phyloP scores from a whole-genome alignment of 1,139 yeast genomes.

The Geotrichum bryndzae region DNA sequence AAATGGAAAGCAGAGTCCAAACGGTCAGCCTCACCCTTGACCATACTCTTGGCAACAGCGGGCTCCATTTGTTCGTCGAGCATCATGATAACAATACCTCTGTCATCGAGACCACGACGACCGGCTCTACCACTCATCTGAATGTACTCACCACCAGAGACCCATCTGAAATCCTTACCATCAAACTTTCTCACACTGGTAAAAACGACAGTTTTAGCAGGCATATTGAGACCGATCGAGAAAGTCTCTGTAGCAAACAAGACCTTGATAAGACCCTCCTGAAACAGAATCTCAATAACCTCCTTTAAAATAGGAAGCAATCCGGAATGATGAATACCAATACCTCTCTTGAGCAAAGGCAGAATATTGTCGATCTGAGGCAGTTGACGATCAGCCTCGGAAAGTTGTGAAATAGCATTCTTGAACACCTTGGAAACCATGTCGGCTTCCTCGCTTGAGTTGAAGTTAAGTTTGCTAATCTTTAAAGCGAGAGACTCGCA shows the following conservation, averaged over 20 bases:
- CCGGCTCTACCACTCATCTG: constrained; percentile 99
- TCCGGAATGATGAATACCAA: constrained; percentile 98
- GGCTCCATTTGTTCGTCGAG: constrained; percentile 99
- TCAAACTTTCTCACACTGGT: constrained; percentile 98
- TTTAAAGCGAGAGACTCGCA: constrained; percentile 91
- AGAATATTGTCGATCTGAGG: constrained; percentile 90
- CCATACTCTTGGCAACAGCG: constrained; percentile 98
- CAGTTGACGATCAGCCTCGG: constrained; percentile 83
- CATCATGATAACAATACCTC: constrained; percentile 99
- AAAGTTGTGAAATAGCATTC: constrained; percentile 80
- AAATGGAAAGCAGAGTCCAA: constrained; percentile 94
- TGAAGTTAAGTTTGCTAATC: constrained; percentile 92
- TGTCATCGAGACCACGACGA: constrained; percentile 97
- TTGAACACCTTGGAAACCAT: constrained; percentile 81
- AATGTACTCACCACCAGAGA: constrained; percentile 97
- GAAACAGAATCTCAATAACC: constrained; percentile 92
- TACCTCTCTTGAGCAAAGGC: constrained; percentile 86
- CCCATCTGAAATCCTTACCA: constrained; percentile 96
- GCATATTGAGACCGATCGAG: constrained; percentile 96
- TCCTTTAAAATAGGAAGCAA: constrained; percentile 91
- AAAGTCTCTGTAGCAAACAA: constrained; percentile 97
- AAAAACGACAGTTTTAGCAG: constrained; percentile 97
- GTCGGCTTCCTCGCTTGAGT: constrained; percentile 85
- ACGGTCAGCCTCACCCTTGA: constrained; percentile 95
- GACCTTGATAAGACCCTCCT: constrained; percentile 91